Base-by-base conservation (phyloP, 2,329 filamentous ascomycete species). In the Pseudogymnoascus sp. region DNA sequence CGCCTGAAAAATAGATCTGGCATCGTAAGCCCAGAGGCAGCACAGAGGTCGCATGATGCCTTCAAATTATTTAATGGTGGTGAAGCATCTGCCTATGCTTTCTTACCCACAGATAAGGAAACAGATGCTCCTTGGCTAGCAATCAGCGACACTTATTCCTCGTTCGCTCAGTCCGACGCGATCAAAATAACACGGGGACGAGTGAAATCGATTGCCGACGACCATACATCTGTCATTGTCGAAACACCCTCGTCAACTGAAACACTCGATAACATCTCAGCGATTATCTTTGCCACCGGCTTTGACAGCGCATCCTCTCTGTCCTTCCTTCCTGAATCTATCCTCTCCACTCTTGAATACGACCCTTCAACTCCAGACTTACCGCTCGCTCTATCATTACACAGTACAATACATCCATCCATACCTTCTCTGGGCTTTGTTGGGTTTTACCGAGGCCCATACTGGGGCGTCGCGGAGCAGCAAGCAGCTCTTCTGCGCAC, bases 381-480 rank as follows among this genome's bases (percentile, higher is more conserved):
- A n/a, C 85, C 87, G 0, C 72, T 90, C 1, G 82, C 88, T 0
- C 77, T 94, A 0, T 84, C 87, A 21, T 86, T 88, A 59, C 86
- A 90, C 66, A 83, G 83, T 1, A 86, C 86, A 0, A 78, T 86
- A 62, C 83, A 87, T 63, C 80, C 81, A 0, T 75, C 78, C 0
- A 73, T 92, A 0, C 81, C 86, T 0, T 82, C 82, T 5, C 75
- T 94, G 0, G 90, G 89, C 0, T 92, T 94, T 68, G 86, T 94
- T 1, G 91, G 91, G 0, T 91, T 92, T 74, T 95, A 95, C 70
- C 83, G 91, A 65, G 89, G 89, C 0, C 90, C 90, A 0, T 94
- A 91, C 72, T 95, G 91, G 91, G 88, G 88, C 0, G 85, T 92
- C 0, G 91, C 93, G 81, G 90, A 94, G 72, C 90, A 92, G 87